These are phyloP conservation scores for Hortaea sp. DNA, from an alignment of 2,329 filamentous ascomycete species.

Conservation along the genomic window DNA sequence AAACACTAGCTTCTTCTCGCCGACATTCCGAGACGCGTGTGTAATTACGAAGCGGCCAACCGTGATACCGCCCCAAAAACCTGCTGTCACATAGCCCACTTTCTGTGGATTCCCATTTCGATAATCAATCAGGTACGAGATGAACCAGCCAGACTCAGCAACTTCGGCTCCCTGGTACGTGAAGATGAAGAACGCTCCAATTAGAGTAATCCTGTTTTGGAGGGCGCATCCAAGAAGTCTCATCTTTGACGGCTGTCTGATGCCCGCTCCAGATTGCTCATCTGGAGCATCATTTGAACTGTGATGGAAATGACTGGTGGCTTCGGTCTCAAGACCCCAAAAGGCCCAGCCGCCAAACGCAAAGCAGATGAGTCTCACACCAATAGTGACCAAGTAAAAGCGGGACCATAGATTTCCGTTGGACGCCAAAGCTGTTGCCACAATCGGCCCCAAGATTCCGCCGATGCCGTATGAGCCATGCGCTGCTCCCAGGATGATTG, in stretches of 20 bases:
- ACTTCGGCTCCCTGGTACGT: conserved; percentile 80
- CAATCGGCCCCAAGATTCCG: conserved; percentile 53
- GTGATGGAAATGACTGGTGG: conserved; percentile 32
- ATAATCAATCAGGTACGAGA: conserved; percentile 65
- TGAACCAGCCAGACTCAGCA: conserved; percentile 70
- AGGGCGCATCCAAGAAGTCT: conserved; percentile 40
- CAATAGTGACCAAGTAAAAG: conserved; percentile 61
- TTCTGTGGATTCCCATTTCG: conserved; percentile 58
- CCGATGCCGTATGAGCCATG: conserved; percentile 53
- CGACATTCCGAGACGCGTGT: too few species aligned
- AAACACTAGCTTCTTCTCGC: too few species aligned
- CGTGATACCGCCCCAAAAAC: conserved; percentile 40
- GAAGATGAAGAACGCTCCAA: conserved; percentile 75
- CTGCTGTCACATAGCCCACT: conserved; percentile 71
- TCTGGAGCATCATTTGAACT: conserved; percentile 35
- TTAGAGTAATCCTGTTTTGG: conserved; percentile 50
- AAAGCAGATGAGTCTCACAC: conserved; percentile 45
- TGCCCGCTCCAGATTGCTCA: not conserved
- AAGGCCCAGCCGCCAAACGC: conserved; percentile 56
- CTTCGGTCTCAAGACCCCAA: conserved; percentile 57
- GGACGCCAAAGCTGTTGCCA: conserved; percentile 64
- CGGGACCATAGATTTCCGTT: conserved; percentile 53
- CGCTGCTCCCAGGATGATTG: conserved; percentile 47
- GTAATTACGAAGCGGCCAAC: too few species aligned
- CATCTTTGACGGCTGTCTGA: conserved; percentile 6